These are phyloP conservation scores for Volvariella surrecta DNA, from an alignment of 1,284 basidiomycete species.

Conservation along the genomic window DNA sequence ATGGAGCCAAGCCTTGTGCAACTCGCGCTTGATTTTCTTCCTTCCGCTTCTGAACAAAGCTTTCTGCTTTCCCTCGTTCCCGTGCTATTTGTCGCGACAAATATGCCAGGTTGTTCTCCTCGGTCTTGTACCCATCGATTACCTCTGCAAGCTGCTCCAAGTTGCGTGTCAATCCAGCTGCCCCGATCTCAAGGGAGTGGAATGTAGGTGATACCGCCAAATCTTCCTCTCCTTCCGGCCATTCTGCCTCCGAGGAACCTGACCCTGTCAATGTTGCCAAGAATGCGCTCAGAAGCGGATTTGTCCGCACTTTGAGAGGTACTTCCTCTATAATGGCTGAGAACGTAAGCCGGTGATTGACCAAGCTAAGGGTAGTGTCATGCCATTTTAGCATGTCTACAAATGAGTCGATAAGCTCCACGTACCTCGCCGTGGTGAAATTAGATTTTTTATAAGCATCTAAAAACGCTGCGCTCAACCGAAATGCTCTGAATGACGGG, in stretches of 20 bases:
- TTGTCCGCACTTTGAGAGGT: slow-evolving; percentile 84
- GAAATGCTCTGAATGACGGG: slow-evolving; percentile 88
- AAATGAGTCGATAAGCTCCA: slow-evolving; percentile 13
- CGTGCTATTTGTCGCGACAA: slow-evolving; percentile 86
- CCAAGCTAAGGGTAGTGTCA: slow-evolving; percentile 45
- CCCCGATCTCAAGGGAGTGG: slow-evolving; percentile 54
- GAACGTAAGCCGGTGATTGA: slow-evolving; percentile 83
- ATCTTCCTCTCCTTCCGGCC: slow-evolving; percentile 28
- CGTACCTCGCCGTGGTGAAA: slow-evolving; percentile 81
- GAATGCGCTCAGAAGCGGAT: slow-evolving; percentile 82
- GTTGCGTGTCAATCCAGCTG: slow-evolving; percentile 51
- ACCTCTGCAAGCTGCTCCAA: slow-evolving; percentile 81
- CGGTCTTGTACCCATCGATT: slow-evolving; percentile 81
- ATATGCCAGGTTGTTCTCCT: slow-evolving; percentile 93
- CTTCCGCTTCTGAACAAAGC: slow-evolving; percentile 73
- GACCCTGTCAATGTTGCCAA: slow-evolving; percentile 59
- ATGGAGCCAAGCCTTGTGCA: slow-evolving; percentile 78
- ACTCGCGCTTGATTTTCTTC: slow-evolving; percentile 85
- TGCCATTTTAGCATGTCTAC: slow-evolving; percentile 1
- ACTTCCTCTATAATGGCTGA: slow-evolving; percentile 87
- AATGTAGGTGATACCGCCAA: slow-evolving; percentile 46
- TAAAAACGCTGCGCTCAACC: slow-evolving; percentile 77
- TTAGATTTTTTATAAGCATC: slow-evolving; percentile 81
- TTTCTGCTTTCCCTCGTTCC: slow-evolving; percentile 81
- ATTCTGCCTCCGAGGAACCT: slow-evolving; percentile 13